These are phyloP conservation scores for Erythrophleum ivorense DNA, from an alignment of 331 rosid species.

Conservation along the genomic window DNA sequence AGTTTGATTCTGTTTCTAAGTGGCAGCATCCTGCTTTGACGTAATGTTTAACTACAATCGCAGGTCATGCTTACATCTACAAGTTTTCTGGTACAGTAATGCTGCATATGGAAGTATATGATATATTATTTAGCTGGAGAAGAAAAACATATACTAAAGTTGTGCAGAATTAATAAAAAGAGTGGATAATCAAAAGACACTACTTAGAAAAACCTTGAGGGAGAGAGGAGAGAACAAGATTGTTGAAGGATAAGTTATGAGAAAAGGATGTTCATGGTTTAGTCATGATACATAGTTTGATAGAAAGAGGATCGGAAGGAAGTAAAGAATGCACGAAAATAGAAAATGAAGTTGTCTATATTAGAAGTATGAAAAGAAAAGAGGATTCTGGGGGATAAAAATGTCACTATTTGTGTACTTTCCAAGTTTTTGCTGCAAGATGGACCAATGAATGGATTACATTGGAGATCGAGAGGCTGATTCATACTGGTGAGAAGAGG, in stretches of 20 bases:
- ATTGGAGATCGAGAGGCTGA: conserved; percentile 38
- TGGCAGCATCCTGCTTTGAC: conserved; percentile 47
- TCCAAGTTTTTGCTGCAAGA: conserved; percentile 30
- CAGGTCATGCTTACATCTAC: conserved; percentile 2
- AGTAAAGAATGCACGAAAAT: background rate
- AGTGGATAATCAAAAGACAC: conserved; percentile 25
- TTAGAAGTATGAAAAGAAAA: conserved; percentile 17
- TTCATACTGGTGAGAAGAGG: conserved; percentile 39
- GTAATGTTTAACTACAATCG: conserved; percentile 56
- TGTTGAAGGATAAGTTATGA: conserved; percentile 5
- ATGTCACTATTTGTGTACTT: background rate
- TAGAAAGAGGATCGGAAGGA: background rate
- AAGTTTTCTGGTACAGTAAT: conserved; percentile 52
- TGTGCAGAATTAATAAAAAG: conserved; percentile 22
- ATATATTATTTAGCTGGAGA: conserved; percentile 35
- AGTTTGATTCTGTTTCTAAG: conserved; percentile 37
- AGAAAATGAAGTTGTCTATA: background rate
- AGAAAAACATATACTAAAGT: conserved; percentile 13
- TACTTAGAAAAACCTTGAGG: background rate
- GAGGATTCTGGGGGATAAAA: conserved; percentile 5
- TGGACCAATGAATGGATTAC: conserved; percentile 41
- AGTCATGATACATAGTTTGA: conserved; percentile 13
- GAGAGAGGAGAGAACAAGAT: conserved; percentile 15
- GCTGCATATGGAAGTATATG: conserved; percentile 53
- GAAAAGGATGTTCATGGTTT: conserved; percentile 14